A percentile compares a stretch with the other conserved stretches of the same genome.
phyloP scores from a whole-genome alignment of 768 basidiomycete genomes.

The Kondoa subrosea region DNA sequence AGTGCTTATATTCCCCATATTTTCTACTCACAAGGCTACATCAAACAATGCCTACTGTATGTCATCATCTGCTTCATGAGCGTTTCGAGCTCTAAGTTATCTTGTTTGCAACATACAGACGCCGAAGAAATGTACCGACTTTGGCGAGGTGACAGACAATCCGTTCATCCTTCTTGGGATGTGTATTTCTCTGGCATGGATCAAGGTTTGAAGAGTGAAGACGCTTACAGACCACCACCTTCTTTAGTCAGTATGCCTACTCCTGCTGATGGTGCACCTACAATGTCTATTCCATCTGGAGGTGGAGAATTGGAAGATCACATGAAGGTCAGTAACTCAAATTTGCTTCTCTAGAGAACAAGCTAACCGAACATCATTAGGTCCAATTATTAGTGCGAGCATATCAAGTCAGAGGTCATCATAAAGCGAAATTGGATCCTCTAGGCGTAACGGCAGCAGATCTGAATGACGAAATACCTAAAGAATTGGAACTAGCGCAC shows the following conservation, averaged over 20 bases:
- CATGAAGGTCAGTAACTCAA: slow-evolving; percentile 50
- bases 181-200: slow-evolving; percentile 74
- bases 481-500: slow-evolving; percentile 80
- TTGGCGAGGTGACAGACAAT: slow-evolving; percentile 47
- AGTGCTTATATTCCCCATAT: neutral
- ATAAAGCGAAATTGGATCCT: slow-evolving; percentile 87
- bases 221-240: slow-evolving; percentile 77
- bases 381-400: slow-evolving; percentile 94
- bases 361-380: slow-evolving; percentile 35
- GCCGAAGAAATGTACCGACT: slow-evolving; percentile 87
- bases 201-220: slow-evolving; percentile 55
- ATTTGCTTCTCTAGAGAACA: neutral
- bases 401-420: slow-evolving; percentile 97
- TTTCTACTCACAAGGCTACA: neutral
- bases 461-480: slow-evolving; percentile 56
- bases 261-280: slow-evolving; percentile 63
- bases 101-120: slow-evolving; percentile 32
- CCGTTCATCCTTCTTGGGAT: slow-evolving; percentile 87
- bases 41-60: slow-evolving; percentile 6
- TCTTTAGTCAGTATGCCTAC: slow-evolving; percentile 40
- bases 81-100: neutral
- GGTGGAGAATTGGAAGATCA: slow-evolving; percentile 78
- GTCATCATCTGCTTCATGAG: neutral
- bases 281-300: slow-evolving; percentile 43
- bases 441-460: slow-evolving; percentile 83